phyloP scores from a whole-genome alignment of 2,329 filamentous ascomycete genomes.

The Aspergillus sp. region DNA sequence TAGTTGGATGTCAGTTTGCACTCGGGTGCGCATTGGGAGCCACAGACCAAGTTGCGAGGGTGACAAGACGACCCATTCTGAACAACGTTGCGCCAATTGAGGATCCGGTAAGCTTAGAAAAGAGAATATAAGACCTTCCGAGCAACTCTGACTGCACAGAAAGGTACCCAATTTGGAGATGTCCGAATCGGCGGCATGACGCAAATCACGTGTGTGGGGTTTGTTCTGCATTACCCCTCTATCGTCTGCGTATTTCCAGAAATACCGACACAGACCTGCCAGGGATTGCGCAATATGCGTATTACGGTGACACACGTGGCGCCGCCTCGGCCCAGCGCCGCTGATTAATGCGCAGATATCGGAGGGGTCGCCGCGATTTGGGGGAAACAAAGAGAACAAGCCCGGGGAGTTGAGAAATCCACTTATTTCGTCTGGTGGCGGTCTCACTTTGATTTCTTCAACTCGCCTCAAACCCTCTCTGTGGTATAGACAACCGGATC shows the following conservation, averaged over 20 bases:
- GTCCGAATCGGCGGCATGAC: slow-evolving; percentile 19
- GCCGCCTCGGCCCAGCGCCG: slow-evolving; percentile 10
- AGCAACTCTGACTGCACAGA: slow-evolving; percentile 1
- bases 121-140: background rate
- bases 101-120: background rate
- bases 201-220: slow-evolving; percentile 35
- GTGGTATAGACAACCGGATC: background rate
- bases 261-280: background rate
- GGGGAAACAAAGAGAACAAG: slow-evolving; percentile 3
- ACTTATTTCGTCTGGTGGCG: background rate
- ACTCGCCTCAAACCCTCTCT: background rate
- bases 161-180: slow-evolving; percentile 20
- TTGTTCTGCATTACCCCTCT: slow-evolving; percentile 23
- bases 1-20: slow-evolving; percentile 22
- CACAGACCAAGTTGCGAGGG: slow-evolving; percentile 50
- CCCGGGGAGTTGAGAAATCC: background rate
- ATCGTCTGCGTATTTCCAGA: slow-evolving; percentile 18
- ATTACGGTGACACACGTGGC: slow-evolving; percentile 1
- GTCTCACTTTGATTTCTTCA: background rate
- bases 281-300: background rate
- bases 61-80: slow-evolving; percentile 46
- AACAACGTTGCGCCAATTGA: slow-evolving; percentile 6
- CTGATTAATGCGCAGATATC: slow-evolving; percentile 23
- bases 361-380: slow-evolving; percentile 10
- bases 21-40: background rate